Conservation (phyloP, 108 stramenopile species). For the Poteriospumella lacustris region DNA sequence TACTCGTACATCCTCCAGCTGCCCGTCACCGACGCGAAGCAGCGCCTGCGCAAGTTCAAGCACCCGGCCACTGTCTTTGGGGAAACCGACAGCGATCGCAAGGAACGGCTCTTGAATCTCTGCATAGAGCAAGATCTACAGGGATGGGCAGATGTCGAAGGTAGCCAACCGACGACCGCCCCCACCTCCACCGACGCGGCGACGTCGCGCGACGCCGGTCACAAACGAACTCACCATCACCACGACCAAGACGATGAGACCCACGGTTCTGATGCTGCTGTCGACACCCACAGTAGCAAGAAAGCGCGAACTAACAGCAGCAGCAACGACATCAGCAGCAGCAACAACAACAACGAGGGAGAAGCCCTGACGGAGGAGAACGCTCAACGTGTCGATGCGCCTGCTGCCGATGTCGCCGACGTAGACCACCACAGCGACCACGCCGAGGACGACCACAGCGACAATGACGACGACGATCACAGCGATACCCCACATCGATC, state of each 20-base stretch:
- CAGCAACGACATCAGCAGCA: too few relatives aligned
- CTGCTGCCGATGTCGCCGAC: background rate
- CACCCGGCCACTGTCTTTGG: constrained; percentile 46
- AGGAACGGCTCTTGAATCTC: constrained; percentile 29
- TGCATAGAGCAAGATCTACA: constrained; percentile 34
- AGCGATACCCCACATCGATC: background rate
- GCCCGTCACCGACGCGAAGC: constrained; percentile 30
- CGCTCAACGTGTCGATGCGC: background rate
- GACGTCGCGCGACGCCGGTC: constrained; percentile 31
- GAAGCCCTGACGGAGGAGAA: too few relatives aligned
- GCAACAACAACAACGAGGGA: too few relatives aligned
- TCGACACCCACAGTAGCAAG: background rate
- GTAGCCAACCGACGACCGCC: too few relatives aligned
- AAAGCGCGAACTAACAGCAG: too few relatives aligned
- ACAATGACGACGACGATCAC: constrained; percentile 1
- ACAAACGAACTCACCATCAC: constrained; percentile 24
- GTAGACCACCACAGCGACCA: background rate
- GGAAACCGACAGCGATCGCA: constrained; percentile 42
- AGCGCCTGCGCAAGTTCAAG: constrained; percentile 30
- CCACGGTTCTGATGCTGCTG: background rate
- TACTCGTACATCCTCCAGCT: background rate
- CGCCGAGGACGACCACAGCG: constrained; percentile 26
- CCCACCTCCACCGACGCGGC: too few relatives aligned
- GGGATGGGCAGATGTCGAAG: constrained; percentile 35
- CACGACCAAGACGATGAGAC: background rate